Evolutionary conservation across 371 early-diverging fungal species (phyloP).

Genomic region (Mucor plumbeus): DNA sequence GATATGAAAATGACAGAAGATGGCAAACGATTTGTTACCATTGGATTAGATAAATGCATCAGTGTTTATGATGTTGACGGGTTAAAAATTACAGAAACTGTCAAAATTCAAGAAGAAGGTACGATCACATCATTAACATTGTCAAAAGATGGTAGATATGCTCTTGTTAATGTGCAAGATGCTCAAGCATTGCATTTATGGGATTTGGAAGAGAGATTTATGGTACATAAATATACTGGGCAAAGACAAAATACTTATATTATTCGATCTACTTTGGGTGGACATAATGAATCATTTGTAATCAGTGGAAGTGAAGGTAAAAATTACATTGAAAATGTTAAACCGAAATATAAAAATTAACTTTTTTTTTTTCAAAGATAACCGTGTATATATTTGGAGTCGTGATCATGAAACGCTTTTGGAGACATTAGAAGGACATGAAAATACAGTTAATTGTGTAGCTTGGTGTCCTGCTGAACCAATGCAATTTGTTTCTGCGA

Average conservation of each 20-base stretch:
- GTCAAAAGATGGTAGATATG: conserved; percentile 73
- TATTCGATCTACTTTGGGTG: conserved; percentile 93
- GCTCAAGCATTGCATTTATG: conserved; percentile 83
- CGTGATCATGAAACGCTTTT: conserved; percentile 77
- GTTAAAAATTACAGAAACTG: conserved; percentile 16
- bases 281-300: conserved; percentile 80
- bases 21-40: conserved; percentile 76
- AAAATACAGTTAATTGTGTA: conserved; percentile 84
- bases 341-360: too few relatives aligned
- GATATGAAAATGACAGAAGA: conserved; percentile 83
- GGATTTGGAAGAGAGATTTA: conserved; percentile 73
- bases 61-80: conserved; percentile 65
- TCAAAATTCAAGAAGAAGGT: conserved; percentile 70
- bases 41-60: conserved; percentile 72
- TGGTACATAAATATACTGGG: conserved; percentile 80
- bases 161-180: conserved; percentile 72
- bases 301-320: conserved; percentile 91
- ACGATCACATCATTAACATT: conserved; percentile 79
- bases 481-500: conserved; percentile 87
- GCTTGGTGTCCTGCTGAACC: conserved; percentile 77
- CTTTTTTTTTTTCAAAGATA: conserved; percentile 55
- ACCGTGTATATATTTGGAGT: conserved; percentile 90
- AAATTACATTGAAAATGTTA: not conserved
- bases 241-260: conserved; percentile 88
- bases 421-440: conserved; percentile 83